Evolutionary conservation across 2,329 filamentous ascomycete genomes (phyloP).

Genomic region (Dactylellina cionopaga): DNA sequence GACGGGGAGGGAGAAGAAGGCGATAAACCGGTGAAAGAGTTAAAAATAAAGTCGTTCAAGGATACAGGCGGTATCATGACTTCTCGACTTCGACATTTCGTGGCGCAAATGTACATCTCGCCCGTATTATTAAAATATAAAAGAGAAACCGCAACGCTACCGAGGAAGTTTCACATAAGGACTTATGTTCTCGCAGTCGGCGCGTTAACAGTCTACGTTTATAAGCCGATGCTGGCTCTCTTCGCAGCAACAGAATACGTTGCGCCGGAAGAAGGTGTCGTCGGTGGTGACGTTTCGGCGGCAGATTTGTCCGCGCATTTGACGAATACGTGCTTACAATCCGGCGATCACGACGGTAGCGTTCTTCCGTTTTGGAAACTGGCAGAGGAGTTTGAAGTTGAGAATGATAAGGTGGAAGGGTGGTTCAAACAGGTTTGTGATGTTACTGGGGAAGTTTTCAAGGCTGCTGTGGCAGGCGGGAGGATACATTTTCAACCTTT

Average conservation of each 20-base stretch:
- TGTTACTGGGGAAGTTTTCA: conserved; percentile 80
- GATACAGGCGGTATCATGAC: conserved; percentile 73
- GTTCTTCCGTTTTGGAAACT: conserved; percentile 82
- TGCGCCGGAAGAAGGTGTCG: conserved; percentile 66
- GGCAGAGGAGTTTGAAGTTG: conserved; percentile 56
- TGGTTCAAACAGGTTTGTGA: conserved; percentile 79
- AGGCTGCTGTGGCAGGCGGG: conserved; percentile 85
- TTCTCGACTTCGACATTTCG: conserved; percentile 92
- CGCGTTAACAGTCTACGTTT: conserved; percentile 82
- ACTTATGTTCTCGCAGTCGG: conserved; percentile 88
- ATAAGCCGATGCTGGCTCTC: conserved; percentile 88
- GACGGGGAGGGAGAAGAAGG: conserved; percentile 33
- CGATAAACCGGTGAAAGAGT: conserved; percentile 6
- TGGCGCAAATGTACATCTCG: conserved; percentile 94
- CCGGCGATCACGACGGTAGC: conserved; percentile 68
- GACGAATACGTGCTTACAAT: conserved; percentile 94
- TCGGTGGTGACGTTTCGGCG: conserved; percentile 55
- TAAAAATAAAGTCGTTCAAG: conserved; percentile 56
- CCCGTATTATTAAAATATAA: conserved; percentile 74
- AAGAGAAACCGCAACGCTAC: conserved; percentile 64
- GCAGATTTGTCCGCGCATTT: conserved; percentile 77
- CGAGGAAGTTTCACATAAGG: conserved; percentile 92
- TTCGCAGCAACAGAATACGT: conserved; percentile 82
- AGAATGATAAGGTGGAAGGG: conserved; percentile 66
- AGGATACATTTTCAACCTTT: conserved; percentile 88